Evolutionary conservation across 2,329 filamentous ascomycete genomes (phyloP), one percentile per base, ranked within the genome.

Genomic region (Arachnopeziza araneosa): DNA sequence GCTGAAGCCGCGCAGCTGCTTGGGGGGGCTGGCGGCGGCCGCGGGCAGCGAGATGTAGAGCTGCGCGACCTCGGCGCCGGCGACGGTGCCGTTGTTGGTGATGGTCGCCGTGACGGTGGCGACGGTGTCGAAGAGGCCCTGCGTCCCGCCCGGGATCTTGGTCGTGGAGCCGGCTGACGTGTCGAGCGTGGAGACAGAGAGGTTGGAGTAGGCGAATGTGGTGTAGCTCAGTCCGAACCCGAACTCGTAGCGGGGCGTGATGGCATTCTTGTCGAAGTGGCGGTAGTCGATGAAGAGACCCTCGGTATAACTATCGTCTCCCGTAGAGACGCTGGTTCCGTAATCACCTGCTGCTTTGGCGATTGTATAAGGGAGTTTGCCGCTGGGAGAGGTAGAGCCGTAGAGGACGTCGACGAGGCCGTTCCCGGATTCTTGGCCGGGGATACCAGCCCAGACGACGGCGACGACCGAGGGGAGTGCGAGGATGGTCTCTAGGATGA

Each of bases 1-100:
- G 24, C 80, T 77, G 62, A 89, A 89, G 3, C 87, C 86, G 1
- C 86, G 79, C 6, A 90, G 75, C 70, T 89, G 85, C 56, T 80
- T 78, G 0, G 80, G 76, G 0, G 0, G 88, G 83, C 61, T 63
- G 0, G 60, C 56, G 2, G 70, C 62, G 1, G 78, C 77, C 1
- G 68, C 75, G 0, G 69, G 69, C 3, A 71, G 23, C 2, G 65
- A 61, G 17, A 71, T 66, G 44, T 70, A 71, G 8, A 86, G 73
- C 70, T 86, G 83, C 0, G 77, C 79, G 2, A 85, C 73, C 65
- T 85, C 83, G 9, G 78, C 74, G 0, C 80, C 83, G 0, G 70
- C 62, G 0, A 83, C 71, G 0, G 68, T 66, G 1, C 90, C 90
- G 0, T 78, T 81, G 68, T 95, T 93, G 3, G 75, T 79, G 1